phyloP scores from a whole-genome alignment of 371 early-diverging fungal species.

The Rhizopus microsporus region DNA sequence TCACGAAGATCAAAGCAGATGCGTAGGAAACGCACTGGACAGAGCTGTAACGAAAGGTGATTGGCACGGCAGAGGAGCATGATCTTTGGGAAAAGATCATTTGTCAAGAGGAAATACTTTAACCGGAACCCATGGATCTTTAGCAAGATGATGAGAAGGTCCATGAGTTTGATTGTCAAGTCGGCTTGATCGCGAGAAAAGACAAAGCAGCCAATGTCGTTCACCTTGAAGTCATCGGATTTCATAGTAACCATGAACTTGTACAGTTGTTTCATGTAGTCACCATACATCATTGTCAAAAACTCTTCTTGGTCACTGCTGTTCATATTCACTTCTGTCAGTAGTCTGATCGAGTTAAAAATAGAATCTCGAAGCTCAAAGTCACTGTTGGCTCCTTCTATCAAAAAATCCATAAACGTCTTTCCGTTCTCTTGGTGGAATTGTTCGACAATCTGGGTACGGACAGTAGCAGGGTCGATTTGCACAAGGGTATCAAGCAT shows the following conservation, averaged over 20 bases:
- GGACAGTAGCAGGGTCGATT: slow-evolving; percentile 36
- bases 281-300: neutral
- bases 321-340: too few species aligned
- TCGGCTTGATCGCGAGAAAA: neutral
- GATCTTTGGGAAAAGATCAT: slow-evolving; percentile 61
- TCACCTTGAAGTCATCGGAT: neutral
- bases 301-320: neutral
- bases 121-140: slow-evolving; percentile 70
- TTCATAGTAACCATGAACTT: neutral
- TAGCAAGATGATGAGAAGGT: neutral
- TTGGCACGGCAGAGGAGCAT: slow-evolving; percentile 8
- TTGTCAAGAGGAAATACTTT: slow-evolving; percentile 72
- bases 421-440: slow-evolving; percentile 20
- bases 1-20: slow-evolving; percentile 73
- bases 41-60: slow-evolving; percentile 49
- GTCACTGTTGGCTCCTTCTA: too few species aligned
- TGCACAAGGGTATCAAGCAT: neutral
- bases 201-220: neutral
- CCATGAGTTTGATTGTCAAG: neutral
- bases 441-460: slow-evolving; percentile 71
- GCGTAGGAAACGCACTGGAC: slow-evolving; percentile 72
- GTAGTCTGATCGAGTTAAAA: slow-evolving; percentile 10
- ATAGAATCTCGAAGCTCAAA: slow-evolving; percentile 29
- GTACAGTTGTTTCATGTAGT: neutral
- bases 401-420: too few species aligned